A percentile compares a stretch with the other conserved stretches of the same genome.
Conservation (phyloP, 1,139 yeast genomes). For the Casaregolazyma lundiana region DNA sequence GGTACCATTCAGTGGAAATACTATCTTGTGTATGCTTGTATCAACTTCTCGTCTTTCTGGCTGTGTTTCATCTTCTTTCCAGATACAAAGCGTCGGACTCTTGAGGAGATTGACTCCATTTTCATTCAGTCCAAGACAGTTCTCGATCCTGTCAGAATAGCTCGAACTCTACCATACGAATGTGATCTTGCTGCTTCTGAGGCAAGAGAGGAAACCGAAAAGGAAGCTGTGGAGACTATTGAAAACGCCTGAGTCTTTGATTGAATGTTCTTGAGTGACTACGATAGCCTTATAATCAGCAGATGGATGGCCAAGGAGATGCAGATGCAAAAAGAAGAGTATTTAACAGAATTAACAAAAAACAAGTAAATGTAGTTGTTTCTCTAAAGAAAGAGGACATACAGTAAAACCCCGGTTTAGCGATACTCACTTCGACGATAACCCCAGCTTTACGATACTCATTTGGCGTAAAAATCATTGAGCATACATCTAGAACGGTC, state of each 20-base stretch:
- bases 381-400: too few relatives aligned
- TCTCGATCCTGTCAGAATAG: constrained; percentile 36
- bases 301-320: too few relatives aligned
- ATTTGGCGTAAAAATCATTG: too few relatives aligned
- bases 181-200: constrained; percentile 9
- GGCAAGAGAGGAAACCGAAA: constrained; percentile 1
- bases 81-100: constrained; percentile 68
- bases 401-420: too few relatives aligned
- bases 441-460: too few relatives aligned
- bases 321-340: too few relatives aligned
- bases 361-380: too few relatives aligned
- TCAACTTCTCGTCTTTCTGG: constrained; percentile 56
- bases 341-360: too few relatives aligned
- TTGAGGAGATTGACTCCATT: constrained; percentile 54
- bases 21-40: constrained; percentile 64
- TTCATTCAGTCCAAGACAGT: constrained; percentile 37
- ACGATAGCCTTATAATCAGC: too few relatives aligned
- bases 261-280: too few relatives aligned
- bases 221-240: neutral
- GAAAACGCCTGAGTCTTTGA: neutral
- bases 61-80: constrained; percentile 62
- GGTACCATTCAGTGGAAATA: constrained; percentile 52
- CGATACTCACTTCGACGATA: too few relatives aligned
- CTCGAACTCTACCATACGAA: constrained; percentile 20
- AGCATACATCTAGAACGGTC: too few relatives aligned